A percentile compares a stretch with the other conserved stretches of the same genome.
Conservation (phyloP, 129 eudicot genomes). For the Tagetes patula region DNA sequence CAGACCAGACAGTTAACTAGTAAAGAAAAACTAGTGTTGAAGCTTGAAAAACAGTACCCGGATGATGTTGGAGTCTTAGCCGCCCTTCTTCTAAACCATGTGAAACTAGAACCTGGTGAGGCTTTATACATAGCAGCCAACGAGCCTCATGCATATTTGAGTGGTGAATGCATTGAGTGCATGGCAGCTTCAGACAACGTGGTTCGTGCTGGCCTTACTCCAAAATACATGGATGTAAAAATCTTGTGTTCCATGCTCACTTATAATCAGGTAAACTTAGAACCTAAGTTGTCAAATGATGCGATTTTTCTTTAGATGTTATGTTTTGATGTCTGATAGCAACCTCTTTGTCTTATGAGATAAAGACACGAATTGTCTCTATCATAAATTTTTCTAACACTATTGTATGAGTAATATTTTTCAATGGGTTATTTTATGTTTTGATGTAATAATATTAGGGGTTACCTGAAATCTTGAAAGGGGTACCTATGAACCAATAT, state of each 20-base stretch:
- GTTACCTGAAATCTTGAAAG: conserved; percentile 61
- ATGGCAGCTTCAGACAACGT: conserved; percentile 99
- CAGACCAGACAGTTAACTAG: conserved; percentile 54
- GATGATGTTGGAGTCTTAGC: conserved; percentile 82
- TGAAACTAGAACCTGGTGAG: conserved; percentile 77
- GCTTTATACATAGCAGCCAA: conserved; percentile 81
- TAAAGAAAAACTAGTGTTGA: conserved; percentile 70
- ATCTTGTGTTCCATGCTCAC: conserved; percentile 88
- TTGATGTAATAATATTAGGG: conserved; percentile 47
- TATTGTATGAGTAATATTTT: no score
- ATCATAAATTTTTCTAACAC: no score
- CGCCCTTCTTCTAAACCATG: conserved; percentile 64
- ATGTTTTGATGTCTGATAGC: no score
- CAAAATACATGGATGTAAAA: conserved; percentile 72
- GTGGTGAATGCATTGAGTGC: conserved; percentile 87
- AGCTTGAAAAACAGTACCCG: conserved; percentile 75
- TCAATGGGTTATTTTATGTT: no score
- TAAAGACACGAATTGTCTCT: no score
- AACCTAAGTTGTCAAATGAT: neutral
- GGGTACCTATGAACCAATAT: conserved; percentile 45
- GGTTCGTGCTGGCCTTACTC: conserved; percentile 96
- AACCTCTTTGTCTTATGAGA: no score
- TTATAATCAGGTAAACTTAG: conserved; percentile 62
- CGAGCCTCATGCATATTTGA: conserved; percentile 89
- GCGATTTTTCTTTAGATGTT: neutral